These are phyloP conservation scores for Botrytis medusae DNA, from an alignment of 2,329 filamentous ascomycete species.

Conservation along the genomic window DNA sequence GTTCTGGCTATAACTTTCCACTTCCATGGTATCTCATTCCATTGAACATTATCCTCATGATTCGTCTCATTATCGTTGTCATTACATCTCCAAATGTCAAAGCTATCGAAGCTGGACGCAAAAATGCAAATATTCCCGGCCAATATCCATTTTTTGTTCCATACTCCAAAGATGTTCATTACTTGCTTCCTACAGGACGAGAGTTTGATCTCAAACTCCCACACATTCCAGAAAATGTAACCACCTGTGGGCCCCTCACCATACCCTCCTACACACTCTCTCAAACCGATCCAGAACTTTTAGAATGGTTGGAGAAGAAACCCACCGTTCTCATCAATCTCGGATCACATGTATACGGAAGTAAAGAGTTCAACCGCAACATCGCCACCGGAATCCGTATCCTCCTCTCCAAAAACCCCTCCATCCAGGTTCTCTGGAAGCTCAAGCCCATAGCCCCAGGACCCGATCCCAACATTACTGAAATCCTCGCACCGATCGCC, in stretches of 20 bases:
- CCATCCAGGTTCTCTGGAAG: conserved; percentile 43
- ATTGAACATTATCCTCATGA: conserved; percentile 44
- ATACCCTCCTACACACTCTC: conserved; percentile 39
- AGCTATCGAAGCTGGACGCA: conserved; percentile 34
- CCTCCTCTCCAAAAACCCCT: conserved; percentile 39
- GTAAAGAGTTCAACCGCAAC: conserved; percentile 40
- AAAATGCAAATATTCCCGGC: conserved; percentile 32
- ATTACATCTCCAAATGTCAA: conserved; percentile 29
- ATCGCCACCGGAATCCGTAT: conserved; percentile 43
- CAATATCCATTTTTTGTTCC: conserved; percentile 36
- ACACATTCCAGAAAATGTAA: conserved; percentile 45
- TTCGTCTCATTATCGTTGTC: conserved; percentile 35
- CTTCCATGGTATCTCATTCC: conserved; percentile 47
- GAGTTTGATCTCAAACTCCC: conserved; percentile 44
- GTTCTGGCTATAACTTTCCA: conserved; percentile 47
- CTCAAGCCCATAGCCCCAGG: conserved; percentile 30
- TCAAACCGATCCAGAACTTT: conserved; percentile 45
- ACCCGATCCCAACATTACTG: conserved; percentile 18
- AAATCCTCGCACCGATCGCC: conserved; percentile 1
- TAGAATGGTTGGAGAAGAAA: conserved; percentile 44
- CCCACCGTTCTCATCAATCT: conserved; percentile 52
- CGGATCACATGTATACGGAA: conserved; percentile 41
- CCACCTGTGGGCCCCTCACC: conserved; percentile 50
- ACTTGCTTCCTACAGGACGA: conserved; percentile 29
- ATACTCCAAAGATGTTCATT: conserved; percentile 37